Percentiles rank a stretch among this genome's conserved stretches.
Evolutionary conservation across 1,139 yeast genomes (phyloP).

Genomic region (Saccharomycopsis hybrid): DNA sequence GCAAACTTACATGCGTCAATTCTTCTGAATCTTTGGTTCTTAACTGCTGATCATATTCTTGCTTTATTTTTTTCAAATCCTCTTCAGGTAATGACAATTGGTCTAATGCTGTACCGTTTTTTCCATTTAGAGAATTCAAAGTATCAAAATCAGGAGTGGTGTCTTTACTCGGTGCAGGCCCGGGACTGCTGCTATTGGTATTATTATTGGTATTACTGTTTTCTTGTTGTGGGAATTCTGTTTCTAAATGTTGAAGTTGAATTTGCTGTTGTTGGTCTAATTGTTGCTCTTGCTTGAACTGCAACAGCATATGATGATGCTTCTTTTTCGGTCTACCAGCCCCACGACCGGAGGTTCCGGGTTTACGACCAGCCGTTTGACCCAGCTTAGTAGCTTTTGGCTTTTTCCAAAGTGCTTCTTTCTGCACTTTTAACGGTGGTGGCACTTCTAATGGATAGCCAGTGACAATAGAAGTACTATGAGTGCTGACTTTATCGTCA

Average conservation of each 20-base stretch:
- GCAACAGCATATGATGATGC: background rate
- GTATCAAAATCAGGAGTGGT: background rate
- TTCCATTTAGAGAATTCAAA: no score
- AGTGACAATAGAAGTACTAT: constrained; percentile 34
- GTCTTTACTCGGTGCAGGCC: background rate
- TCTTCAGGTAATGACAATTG: no score
- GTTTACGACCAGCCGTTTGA: background rate
- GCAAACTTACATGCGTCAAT: background rate
- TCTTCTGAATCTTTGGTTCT: background rate
- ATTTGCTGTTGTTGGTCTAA: no score
- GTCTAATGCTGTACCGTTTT: no score
- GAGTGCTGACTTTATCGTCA: constrained; percentile 1
- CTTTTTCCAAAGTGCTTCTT: constrained; percentile 31
- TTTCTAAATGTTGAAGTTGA: no score
- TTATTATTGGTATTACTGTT: no score
- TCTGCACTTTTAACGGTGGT: constrained; percentile 50
- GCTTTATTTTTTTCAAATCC: background rate
- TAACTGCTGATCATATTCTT: constrained; percentile 8
- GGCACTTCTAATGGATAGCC: constrained; percentile 61
- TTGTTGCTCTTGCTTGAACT: no score
- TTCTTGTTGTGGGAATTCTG: background rate
- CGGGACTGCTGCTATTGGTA: background rate
- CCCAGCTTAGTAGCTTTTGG: background rate
- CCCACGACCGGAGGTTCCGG: background rate
- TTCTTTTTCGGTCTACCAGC: background rate